Percentiles rank a stretch among this genome's conserved stretches.
These are phyloP conservation scores for Alternaria sp. DNA, from an alignment of 2,329 filamentous ascomycete species.

Conservation along the genomic window DNA sequence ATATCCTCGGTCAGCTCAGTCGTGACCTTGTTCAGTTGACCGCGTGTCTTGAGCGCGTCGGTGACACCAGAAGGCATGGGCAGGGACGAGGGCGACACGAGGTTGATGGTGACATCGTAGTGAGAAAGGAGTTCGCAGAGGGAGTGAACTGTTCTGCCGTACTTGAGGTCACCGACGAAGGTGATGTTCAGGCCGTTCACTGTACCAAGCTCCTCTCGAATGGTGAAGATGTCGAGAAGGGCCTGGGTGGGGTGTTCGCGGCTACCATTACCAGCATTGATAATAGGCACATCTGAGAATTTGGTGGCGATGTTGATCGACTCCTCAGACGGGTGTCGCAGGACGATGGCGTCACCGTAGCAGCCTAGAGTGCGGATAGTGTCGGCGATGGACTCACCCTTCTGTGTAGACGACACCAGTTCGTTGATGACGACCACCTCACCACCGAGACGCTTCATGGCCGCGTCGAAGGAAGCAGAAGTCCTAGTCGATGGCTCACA, in stretches of 20 bases:
- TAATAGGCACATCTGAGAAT: slow-evolving; percentile 87
- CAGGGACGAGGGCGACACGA: slow-evolving; percentile 83
- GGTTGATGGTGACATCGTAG: slow-evolving; percentile 93
- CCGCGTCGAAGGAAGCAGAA: slow-evolving; percentile 93
- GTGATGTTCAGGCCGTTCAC: slow-evolving; percentile 96
- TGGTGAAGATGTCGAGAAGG: slow-evolving; percentile 97
- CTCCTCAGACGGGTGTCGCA: slow-evolving; percentile 86
- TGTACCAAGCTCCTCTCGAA: slow-evolving; percentile 94
- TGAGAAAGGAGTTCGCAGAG: slow-evolving; percentile 91
- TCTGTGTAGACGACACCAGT: slow-evolving; percentile 85
- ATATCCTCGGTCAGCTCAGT: slow-evolving; percentile 86
- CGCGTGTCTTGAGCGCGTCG: slow-evolving; percentile 73
- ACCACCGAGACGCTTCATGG: slow-evolving; percentile 97
- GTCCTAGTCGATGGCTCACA: slow-evolving; percentile 97
- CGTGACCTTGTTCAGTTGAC: slow-evolving; percentile 79
- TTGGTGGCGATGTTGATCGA: slow-evolving; percentile 84
- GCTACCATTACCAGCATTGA: slow-evolving; percentile 96
- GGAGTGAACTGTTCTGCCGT: slow-evolving; percentile 94
- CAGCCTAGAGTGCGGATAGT: slow-evolving; percentile 92
- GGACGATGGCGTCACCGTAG: slow-evolving; percentile 94
- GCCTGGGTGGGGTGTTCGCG: slow-evolving; percentile 97
- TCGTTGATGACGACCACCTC: slow-evolving; percentile 84
- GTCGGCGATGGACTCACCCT: slow-evolving; percentile 93
- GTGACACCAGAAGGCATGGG: slow-evolving; percentile 78
- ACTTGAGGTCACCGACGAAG: slow-evolving; percentile 90